Base-by-base conservation (phyloP, 2,329 filamentous ascomycete species). In the Ampelomyces quisqualis region DNA sequence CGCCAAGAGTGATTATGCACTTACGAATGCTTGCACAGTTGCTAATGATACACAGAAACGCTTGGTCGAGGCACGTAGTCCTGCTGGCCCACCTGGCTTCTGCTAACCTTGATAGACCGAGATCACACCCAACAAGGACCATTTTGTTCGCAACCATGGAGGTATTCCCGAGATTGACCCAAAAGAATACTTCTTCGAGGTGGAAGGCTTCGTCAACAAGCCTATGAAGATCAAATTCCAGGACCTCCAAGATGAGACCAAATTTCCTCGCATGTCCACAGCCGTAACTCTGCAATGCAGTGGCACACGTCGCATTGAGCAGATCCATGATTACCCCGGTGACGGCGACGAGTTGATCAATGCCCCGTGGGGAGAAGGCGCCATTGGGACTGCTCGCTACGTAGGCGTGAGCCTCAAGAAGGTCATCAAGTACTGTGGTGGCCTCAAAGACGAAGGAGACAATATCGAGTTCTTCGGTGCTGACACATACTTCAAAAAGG, bases 401-500 rank as follows among this genome's bases (percentile, higher is more conserved):
- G 77, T 75, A 0, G 84, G 84, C 2, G 76, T 86, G 6, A 80
- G 76, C 19, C 70, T 87, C 10, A 86, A 86, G 58, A 85, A 83
- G 52, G 72, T 88, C 2, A 82, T 88, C 63, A 86, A 87, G 50
- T 69, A 80, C 43, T 88, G 84, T 44, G 85, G 84, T 2, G 84
- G 84, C 0, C 65, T 86, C 2, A 60, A 69, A 17, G 67, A 73
- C 1, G 69, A 71, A 2, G 81, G 73, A 0, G 77, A 80, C 43
- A 82, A 88, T 48, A 63, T 88, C 9, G 84, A 88, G 51, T 76
- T 88, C 34, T 81, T 79, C 42, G 85, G 85, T 0, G 83, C 81
- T 1, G 85, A 88, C 42, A 85, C 82, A 0, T 88, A 88, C 56
- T 84, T 88, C 71, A 88, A 88, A 62, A 78, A 81, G 34, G 74